Percentiles rank a stretch among this genome's conserved stretches.
Conservation (phyloP, 495 filamentous ascomycete species). For the Pseudoneurospora amorphoporcata region DNA sequence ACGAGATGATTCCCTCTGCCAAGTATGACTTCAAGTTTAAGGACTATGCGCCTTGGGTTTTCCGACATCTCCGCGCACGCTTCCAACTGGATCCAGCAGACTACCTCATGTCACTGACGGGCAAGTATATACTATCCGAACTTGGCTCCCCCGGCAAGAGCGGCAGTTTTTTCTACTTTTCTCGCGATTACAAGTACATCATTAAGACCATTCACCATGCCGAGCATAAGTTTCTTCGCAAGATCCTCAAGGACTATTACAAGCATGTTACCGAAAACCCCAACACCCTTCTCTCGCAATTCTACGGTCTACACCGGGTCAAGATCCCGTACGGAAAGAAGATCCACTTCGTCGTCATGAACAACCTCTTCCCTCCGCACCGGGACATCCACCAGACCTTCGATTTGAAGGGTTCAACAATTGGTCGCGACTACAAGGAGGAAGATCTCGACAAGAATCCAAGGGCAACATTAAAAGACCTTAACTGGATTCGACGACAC, state of each 20-base stretch:
- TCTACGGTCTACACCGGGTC: constrained; percentile 94
- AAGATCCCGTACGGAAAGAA: constrained; percentile 98
- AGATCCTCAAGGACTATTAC: constrained; percentile 89
- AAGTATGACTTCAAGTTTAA: constrained; percentile 99
- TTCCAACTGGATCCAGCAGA: constrained; percentile 94
- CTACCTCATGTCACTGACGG: constrained; percentile 95
- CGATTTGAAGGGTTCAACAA: constrained; percentile 93
- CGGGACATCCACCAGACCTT: constrained; percentile 96
- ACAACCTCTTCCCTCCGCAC: constrained; percentile 97
- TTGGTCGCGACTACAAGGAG: constrained; percentile 84
- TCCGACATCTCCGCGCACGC: constrained; percentile 79
- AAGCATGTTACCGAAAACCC: constrained; percentile 86
- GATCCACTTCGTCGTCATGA: constrained; percentile 99
- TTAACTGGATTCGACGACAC: constrained; percentile 89
- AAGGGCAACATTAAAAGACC: constrained; percentile 86
- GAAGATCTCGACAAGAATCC: constrained; percentile 82
- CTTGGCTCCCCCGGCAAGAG: constrained; percentile 96
- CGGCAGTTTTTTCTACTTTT: constrained; percentile 99
- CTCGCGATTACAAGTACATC: constrained; percentile 99
- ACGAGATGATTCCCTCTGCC: constrained; percentile 92
- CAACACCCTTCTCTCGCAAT: constrained; percentile 93
- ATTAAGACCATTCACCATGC: constrained; percentile 99
- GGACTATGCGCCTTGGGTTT: constrained; percentile 98
- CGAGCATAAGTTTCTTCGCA: constrained; percentile 91
- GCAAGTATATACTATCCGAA: constrained; percentile 97